A percentile compares a stretch with the other conserved stretches of the same genome.
Conservation (phyloP, 108 stramenopile species). For the Schizochytrium sp. region DNA sequence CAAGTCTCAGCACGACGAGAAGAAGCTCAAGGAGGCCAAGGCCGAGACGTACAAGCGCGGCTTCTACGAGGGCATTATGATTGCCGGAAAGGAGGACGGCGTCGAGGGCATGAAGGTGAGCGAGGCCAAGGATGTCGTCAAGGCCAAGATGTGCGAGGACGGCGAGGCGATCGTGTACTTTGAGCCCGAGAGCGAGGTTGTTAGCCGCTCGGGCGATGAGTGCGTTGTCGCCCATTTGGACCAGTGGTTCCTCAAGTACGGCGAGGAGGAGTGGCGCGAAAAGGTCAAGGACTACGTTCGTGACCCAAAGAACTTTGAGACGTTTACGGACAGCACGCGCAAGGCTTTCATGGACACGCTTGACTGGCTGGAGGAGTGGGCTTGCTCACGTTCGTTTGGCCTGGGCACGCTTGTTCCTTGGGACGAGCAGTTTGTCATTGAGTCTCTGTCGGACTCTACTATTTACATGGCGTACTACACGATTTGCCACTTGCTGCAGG, state of each 20-base stretch:
- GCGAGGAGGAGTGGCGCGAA: constrained; percentile 63
- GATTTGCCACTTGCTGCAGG: constrained; percentile 81
- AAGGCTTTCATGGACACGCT: constrained; percentile 71
- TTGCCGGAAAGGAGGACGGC: constrained; percentile 69
- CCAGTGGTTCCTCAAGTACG: constrained; percentile 98
- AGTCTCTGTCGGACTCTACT: constrained; percentile 89
- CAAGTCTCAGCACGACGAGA: constrained; percentile 81
- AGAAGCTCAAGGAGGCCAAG: constrained; percentile 83
- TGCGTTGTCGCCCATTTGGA: constrained; percentile 95
- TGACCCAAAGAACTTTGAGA: constrained; percentile 69
- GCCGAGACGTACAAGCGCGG: constrained; percentile 88
- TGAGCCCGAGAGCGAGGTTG: constrained; percentile 85
- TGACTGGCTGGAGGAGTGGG: constrained; percentile 97
- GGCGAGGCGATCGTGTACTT: constrained; percentile 81
- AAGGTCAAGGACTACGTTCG: constrained; percentile 71
- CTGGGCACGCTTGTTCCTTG: constrained; percentile 90
- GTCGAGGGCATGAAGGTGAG: constrained; percentile 68
- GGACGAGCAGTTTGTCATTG: constrained; percentile 94
- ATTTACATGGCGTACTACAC: constrained; percentile 99
- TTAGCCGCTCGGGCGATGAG: constrained; percentile 90
- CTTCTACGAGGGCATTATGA: constrained; percentile 90
- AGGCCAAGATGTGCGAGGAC: constrained; percentile 79
- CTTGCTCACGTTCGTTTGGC: constrained; percentile 91
- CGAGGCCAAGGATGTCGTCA: constrained; percentile 85
- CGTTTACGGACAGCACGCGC: constrained; percentile 66